phyloP scores from a whole-genome alignment of 148 eudicot genomes.

The Amaranthus hypochondriacus region DNA sequence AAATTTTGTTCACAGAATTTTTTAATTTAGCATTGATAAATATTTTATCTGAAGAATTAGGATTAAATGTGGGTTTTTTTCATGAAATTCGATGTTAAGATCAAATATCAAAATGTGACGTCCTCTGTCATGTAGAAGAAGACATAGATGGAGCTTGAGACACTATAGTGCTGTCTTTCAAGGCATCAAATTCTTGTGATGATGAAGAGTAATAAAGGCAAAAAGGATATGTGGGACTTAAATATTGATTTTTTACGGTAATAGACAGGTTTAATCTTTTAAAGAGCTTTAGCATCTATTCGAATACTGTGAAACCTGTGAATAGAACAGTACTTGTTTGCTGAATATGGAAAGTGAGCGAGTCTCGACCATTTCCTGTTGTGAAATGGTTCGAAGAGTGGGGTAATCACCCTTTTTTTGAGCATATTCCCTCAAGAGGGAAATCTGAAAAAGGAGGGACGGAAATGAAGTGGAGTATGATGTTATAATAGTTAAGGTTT shows the following conservation, averaged over 20 bases:
- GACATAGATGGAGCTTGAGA: background rate
- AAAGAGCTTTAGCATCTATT: background rate
- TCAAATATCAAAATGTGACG: background rate
- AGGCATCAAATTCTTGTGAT: background rate
- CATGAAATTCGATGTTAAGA: background rate
- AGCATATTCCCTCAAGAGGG: background rate
- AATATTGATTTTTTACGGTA: background rate
- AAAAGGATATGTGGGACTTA: background rate
- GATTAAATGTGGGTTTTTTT: no score
- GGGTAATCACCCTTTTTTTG: background rate
- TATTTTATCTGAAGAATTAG: no score
- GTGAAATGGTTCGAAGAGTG: background rate
- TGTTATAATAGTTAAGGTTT: background rate
- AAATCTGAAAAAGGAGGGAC: constrained; percentile 6
- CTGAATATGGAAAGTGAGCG: background rate
- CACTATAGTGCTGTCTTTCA: background rate
- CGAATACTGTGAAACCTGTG: background rate
- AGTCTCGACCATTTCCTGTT: constrained; percentile 3
- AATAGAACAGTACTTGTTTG: constrained; percentile 5
- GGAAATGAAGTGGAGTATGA: background rate
- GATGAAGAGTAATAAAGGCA: background rate
- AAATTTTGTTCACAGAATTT: no score
- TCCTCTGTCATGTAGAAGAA: background rate
- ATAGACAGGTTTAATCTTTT: background rate
- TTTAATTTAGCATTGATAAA: no score